These are phyloP conservation scores for Eutrema yunnanense DNA, from an alignment of 345 rosid genomes.

Conservation along the genomic window DNA sequence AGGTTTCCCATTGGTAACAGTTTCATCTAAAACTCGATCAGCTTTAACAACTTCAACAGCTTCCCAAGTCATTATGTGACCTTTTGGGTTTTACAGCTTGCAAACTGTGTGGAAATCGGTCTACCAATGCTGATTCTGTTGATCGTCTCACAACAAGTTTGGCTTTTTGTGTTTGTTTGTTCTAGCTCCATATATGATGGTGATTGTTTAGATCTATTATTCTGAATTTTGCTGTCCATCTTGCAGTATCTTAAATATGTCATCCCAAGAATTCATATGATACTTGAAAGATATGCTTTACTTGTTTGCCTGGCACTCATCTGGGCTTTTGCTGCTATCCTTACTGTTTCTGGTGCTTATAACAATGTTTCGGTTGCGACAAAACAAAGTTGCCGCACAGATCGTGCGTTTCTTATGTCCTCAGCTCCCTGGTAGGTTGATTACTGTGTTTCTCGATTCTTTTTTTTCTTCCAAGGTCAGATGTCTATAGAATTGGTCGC, in stretches of 20 bases:
- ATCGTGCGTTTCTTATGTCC: slow-evolving; percentile 62
- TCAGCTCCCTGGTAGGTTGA: slow-evolving; percentile 70
- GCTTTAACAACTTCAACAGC: neutral
- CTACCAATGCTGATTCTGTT: slow-evolving; percentile 89
- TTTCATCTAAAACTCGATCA: neutral
- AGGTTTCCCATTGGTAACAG: slow-evolving; percentile 88
- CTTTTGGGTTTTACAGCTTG: slow-evolving; percentile 57
- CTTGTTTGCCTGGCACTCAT: slow-evolving; percentile 70
- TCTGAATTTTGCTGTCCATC: slow-evolving; percentile 5
- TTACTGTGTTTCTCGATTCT: neutral
- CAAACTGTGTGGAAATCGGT: slow-evolving; percentile 85
- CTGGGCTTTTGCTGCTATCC: slow-evolving; percentile 94
- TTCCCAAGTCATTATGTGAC: neutral
- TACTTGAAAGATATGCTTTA: slow-evolving; percentile 82
- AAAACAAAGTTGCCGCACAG: slow-evolving; percentile 72
- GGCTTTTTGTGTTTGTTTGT: neutral
- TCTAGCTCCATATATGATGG: neutral
- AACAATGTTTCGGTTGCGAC: slow-evolving; percentile 57
- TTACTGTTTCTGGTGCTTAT: slow-evolving; percentile 91
- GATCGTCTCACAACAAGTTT: slow-evolving; percentile 64
- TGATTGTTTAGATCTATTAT: neutral
- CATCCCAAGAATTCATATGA: slow-evolving; percentile 20
- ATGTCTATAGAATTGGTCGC: neutral
- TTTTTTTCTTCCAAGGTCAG: neutral
- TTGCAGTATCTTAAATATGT: slow-evolving; percentile 60